Base-by-base conservation (phyloP, 208 protist genomes). In the Herpetomonas tarakana region DNA sequence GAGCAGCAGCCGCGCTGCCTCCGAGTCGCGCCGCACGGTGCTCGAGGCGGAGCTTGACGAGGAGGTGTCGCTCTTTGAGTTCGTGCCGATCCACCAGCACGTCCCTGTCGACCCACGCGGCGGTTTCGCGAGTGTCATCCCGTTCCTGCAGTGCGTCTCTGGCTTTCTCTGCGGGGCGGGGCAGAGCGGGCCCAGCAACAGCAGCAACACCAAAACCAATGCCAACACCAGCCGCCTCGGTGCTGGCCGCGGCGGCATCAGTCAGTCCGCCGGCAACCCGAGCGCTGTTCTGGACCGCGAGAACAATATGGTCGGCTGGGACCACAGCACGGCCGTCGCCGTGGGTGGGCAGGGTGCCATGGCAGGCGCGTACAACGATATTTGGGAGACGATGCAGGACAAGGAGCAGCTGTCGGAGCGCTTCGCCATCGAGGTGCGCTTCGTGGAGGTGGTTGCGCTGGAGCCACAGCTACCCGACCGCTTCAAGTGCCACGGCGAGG, bases 401-500 rank as follows among this genome's bases (percentile, higher is more conserved):
- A 61, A 67, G 41, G 67, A 69, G 41, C 46, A 52, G 51, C 66
- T 73, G 31, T 60, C 72, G 38, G 52, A 70, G 14, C 47, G 56
- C n/a, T 74, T 71, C 51, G 85, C 73, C 9, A 71, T 92, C 38
- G 68, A 76, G 31, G 49, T 92, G 46, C 75, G 75, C 49, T 86
- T 88, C 52, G 45, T 88, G 24, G 79, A 87, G 65, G 76, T 92
- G 39, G 55, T 74, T 26, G 53, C 62, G 31, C 52, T 92, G 26
- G 62, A 73, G 52, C 85, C 81, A 29, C 73, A 65, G 58, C 70
- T 88, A 52, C 85, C 85, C 30, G 59, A 87, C 52, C 64, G 65
- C 44, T 92, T 92, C 56, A 67, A 68, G 38, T 88, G 81, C 67
- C 85, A 92, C 69, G 75, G 68, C 3, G 81, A 92, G 68, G 81